A percentile compares a stretch with the other conserved stretches of the same genome.
Conservation (phyloP, 305 asterid species). For the Fraxinus floribunda region DNA sequence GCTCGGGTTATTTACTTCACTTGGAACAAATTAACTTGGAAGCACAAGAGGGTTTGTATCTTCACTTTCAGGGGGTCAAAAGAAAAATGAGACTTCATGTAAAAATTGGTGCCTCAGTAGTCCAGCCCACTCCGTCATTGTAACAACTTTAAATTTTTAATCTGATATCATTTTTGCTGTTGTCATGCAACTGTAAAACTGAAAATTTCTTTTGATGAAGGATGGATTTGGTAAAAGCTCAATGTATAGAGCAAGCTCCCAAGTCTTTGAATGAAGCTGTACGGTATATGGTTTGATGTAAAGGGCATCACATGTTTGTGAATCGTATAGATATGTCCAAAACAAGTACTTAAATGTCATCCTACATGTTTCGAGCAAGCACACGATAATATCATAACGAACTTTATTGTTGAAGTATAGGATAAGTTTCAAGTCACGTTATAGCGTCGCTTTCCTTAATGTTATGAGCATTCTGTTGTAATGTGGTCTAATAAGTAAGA, state of each 20-base stretch:
- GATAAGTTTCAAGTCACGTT: neutral
- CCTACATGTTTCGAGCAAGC: neutral
- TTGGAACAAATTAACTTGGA: neutral
- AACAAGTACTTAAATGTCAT: neutral
- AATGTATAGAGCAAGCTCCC: neutral
- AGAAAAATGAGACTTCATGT: neutral
- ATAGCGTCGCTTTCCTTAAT: neutral
- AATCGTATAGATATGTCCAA: neutral
- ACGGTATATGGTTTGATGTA: neutral
- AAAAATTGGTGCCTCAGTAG: neutral
- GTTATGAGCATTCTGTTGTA: neutral
- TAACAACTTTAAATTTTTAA: neutral
- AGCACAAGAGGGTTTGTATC: constrained; percentile 3
- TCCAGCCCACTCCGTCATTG: neutral
- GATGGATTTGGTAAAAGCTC: neutral
- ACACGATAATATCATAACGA: neutral
- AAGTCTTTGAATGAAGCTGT: neutral
- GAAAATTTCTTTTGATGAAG: neutral
- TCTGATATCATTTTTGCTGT: neutral
- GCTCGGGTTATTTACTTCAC: constrained; percentile 3
- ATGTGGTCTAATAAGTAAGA: neutral
- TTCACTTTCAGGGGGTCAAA: neutral
- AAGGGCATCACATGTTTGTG: neutral
- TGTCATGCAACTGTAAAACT: neutral
- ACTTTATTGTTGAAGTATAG: neutral